Evolutionary conservation across 495 filamentous ascomycete species (phyloP).

Genomic region (Podospora bellae-mahoneyi): DNA sequence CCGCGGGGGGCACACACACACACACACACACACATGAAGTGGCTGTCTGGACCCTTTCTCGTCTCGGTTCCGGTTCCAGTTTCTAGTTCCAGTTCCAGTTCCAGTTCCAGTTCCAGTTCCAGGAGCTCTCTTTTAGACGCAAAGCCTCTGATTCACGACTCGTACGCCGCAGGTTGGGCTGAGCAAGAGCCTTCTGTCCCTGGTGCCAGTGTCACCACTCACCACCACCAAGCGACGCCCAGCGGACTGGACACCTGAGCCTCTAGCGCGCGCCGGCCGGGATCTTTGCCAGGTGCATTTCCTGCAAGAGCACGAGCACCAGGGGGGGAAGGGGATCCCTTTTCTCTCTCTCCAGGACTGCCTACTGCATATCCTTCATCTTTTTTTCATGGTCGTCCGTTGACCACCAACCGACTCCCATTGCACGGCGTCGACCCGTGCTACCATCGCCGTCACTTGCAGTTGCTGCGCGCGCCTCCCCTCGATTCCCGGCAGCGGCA

Average conservation of each 20-base stretch:
- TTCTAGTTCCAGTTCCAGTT: too few relatives aligned
- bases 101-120: not conserved
- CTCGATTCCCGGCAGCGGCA: slow-evolving; percentile 9
- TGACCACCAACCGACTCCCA: not conserved
- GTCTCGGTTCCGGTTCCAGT: slow-evolving; percentile 16
- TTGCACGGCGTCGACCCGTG: slow-evolving; percentile 11
- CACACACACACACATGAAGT: slow-evolving; percentile 3
- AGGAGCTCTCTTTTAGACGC: slow-evolving; percentile 12
- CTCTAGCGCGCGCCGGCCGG: slow-evolving; percentile 1
- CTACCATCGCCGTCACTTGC: slow-evolving; percentile 2
- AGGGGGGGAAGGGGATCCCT: not conserved
- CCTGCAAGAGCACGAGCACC: slow-evolving; percentile 4
- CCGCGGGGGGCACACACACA: not conserved
- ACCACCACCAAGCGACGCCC: not conserved
- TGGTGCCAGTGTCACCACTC: not conserved
- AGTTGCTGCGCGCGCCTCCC: slow-evolving; percentile 9
- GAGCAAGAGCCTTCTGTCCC: slow-evolving; percentile 1
- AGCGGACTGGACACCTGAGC: not conserved
- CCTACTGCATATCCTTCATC: not conserved
- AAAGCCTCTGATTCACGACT: slow-evolving; percentile 15
- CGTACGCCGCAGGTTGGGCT: slow-evolving; percentile 9
- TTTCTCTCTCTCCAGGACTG: not conserved
- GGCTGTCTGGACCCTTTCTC: slow-evolving; percentile 17
- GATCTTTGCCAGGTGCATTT: not conserved
- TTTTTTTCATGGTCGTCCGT: not conserved